Conservation (phyloP, 345 rosid genomes). For the Salix brachista region DNA sequence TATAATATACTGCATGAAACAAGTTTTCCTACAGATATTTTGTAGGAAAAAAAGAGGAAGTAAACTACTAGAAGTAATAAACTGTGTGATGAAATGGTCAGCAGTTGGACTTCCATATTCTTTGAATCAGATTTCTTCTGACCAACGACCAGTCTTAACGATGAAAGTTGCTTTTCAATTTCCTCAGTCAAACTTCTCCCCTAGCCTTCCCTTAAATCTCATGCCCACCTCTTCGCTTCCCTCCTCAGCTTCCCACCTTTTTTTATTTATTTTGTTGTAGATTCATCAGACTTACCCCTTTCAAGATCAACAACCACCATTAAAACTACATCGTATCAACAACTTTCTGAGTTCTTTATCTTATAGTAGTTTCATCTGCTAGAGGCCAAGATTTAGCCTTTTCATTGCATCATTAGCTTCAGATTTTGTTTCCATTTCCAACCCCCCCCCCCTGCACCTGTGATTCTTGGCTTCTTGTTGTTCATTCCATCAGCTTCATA, state of each 20-base stretch:
- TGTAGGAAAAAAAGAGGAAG: not conserved
- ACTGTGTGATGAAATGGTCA: constrained; percentile 10
- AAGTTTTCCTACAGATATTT: too few species aligned
- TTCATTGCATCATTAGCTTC: too few species aligned
- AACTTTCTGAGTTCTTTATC: too few species aligned
- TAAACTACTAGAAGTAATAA: not conserved
- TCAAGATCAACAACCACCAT: not conserved
- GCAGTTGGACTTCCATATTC: constrained; percentile 12
- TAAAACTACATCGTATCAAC: too few species aligned
- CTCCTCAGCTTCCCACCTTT: not conserved
- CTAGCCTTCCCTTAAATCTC: not conserved
- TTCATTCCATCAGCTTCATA: not conserved
- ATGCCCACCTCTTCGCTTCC: not conserved
- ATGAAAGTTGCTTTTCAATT: too few species aligned
- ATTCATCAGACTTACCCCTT: not conserved
- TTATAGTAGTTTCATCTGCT: too few species aligned
- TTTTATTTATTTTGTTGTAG: not conserved
- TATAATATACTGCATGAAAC: too few species aligned
- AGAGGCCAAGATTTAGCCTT: too few species aligned
- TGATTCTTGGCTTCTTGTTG: not conserved
- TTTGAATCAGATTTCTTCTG: constrained; percentile 8
- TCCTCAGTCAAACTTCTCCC: constrained; percentile 8
- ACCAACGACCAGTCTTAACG: constrained; percentile 21
- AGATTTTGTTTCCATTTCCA: too few species aligned
- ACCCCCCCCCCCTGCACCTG: too few species aligned